Evolutionary conservation across 495 filamentous ascomycete genomes (phyloP).

Genomic region (Xylaria longipes): DNA sequence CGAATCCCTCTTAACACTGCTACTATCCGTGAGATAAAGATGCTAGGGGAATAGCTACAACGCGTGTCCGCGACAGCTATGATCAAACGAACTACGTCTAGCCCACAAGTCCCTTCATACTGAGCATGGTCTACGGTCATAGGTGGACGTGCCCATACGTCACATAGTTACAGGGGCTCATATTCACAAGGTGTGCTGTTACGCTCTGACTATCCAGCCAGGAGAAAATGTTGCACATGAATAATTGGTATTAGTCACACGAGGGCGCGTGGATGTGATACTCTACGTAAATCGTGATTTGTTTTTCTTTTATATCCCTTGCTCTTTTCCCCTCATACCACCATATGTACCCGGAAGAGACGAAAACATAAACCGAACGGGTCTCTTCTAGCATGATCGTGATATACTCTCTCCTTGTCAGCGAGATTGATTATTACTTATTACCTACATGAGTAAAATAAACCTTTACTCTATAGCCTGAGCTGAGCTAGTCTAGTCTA

Average conservation of each 20-base stretch:
- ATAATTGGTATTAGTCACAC: not conserved
- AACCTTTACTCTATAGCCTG: not conserved
- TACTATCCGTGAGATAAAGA: not conserved
- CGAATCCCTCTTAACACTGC: not conserved
- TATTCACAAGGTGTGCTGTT: not conserved
- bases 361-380: not conserved
- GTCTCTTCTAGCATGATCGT: slow-evolving; percentile 3
- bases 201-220: not conserved
- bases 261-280: not conserved
- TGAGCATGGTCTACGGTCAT: not conserved
- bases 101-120: too few relatives aligned
- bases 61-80: too few relatives aligned
- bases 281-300: slow-evolving; percentile 18
- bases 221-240: not conserved
- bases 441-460: slow-evolving; percentile 16
- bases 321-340: not conserved
- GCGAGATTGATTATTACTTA: slow-evolving; percentile 18
- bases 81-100: too few relatives aligned
- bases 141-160: not conserved
- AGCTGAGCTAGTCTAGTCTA: not conserved
- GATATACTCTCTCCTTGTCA: not conserved
- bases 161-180: not conserved
- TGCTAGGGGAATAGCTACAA: too few relatives aligned
- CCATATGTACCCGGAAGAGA: not conserved
- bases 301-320: not conserved